Conservation (phyloP, 306 rosid species). For the Spatholobus suberectus region DNA sequence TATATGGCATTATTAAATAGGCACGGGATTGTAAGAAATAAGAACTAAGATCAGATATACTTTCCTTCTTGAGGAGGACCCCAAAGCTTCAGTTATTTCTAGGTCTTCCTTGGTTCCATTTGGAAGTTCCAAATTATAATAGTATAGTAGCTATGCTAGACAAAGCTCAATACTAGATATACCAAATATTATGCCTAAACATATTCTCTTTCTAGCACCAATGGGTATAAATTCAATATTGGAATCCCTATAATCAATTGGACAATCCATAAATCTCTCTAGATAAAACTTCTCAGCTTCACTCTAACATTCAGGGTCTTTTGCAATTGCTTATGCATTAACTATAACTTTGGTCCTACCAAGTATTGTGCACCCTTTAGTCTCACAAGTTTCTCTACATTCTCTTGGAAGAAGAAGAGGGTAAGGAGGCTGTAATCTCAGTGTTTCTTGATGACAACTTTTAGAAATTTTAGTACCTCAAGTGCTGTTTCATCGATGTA, state of each 20-base stretch:
- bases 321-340: conserved; percentile 5
- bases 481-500: not conserved
- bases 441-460: not conserved
- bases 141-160: conserved; percentile 4
- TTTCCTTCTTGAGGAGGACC: not conserved
- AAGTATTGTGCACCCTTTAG: not conserved
- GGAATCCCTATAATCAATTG: not conserved
- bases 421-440: not conserved
- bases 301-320: not conserved
- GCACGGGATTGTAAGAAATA: not conserved
- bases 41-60: not conserved
- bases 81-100: conserved; percentile 1
- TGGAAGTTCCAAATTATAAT: conserved; percentile 1
- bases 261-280: not conserved
- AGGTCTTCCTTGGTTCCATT: not conserved
- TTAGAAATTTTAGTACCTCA: not conserved
- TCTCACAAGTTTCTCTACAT: not conserved
- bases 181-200: not conserved
- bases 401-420: conserved; percentile 2
- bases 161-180: not conserved
- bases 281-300: not conserved
- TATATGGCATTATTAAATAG: not conserved
- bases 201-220: conserved; percentile 24
- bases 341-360: not conserved
- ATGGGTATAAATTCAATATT: not conserved